Percentiles rank a stretch among this genome's conserved stretches.
Evolutionary conservation across 352 stramenopile genomes (phyloP).

Genomic region (Pythium brassicae): DNA sequence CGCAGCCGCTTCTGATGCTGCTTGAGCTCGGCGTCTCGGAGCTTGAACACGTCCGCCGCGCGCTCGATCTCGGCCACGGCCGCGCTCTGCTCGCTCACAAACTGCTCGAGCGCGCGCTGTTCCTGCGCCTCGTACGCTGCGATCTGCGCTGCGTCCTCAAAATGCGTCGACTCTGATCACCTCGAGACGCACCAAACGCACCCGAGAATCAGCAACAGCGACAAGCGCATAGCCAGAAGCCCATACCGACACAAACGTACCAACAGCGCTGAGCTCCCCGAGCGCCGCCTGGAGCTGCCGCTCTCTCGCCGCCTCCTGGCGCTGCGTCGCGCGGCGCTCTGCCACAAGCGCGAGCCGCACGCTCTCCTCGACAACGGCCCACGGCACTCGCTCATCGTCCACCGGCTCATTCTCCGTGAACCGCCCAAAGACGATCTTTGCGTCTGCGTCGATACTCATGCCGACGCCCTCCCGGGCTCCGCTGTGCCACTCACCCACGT

Average conservation of each 20-base stretch:
- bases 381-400: conserved; percentile 6
- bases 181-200: neutral
- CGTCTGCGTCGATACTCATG: conserved; percentile 30
- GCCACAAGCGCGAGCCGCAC: conserved; percentile 33
- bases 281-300: conserved; percentile 25
- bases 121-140: conserved; percentile 24
- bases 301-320: conserved; percentile 35
- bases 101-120: conserved; percentile 22
- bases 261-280: conserved; percentile 25
- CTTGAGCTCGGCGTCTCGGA: conserved; percentile 39
- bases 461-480: conserved; percentile 35
- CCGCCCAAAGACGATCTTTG: conserved; percentile 11
- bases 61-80: conserved; percentile 21
- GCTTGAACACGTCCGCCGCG: conserved; percentile 26
- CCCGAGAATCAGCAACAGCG: too few relatives aligned
- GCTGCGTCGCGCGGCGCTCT: conserved; percentile 25
- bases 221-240: neutral
- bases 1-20: conserved; percentile 49
- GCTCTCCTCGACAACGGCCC: conserved; percentile 15
- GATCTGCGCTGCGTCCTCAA: conserved; percentile 25
- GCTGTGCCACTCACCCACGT: conserved; percentile 35
- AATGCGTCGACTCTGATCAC: conserved; percentile 16
- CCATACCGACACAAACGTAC: conserved; percentile 9
- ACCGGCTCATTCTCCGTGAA: conserved; percentile 22
- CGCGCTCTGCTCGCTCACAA: conserved; percentile 21